Conservation (phyloP, 78 protist genomes). For the Anaeramoeba ignava region DNA sequence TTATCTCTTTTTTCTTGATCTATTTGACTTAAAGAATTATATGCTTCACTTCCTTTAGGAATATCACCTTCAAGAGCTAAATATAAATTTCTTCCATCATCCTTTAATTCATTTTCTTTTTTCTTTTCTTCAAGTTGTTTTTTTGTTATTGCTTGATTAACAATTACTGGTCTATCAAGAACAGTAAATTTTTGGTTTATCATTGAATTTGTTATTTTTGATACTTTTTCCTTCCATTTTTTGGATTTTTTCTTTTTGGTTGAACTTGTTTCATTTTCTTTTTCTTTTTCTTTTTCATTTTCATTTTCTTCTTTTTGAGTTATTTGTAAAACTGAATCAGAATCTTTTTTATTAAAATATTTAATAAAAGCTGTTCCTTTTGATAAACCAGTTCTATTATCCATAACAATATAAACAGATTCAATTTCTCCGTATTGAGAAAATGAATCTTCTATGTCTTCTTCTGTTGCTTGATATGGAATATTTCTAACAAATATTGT, state of each 20-base stretch:
- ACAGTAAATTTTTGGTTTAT: no score
- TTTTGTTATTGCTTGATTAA: background rate
- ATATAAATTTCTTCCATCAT: background rate
- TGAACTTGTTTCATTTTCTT: background rate
- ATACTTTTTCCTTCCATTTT: background rate
- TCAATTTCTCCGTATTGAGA: background rate
- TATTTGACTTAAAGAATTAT: background rate
- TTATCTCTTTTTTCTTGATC: background rate
- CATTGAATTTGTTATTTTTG: no score
- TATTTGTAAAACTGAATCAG: background rate
- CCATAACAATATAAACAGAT: background rate
- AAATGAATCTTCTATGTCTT: background rate
- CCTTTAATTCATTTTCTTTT: background rate
- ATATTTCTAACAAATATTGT: background rate
- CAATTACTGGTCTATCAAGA: background rate
- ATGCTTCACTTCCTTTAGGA: background rate
- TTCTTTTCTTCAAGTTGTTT: background rate
- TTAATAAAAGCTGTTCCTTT: background rate
- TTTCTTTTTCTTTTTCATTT: background rate
- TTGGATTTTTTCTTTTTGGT: no score
- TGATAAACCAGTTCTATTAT: background rate
- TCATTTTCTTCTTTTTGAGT: background rate
- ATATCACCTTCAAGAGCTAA: background rate
- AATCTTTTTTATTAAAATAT: background rate
- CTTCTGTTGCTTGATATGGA: background rate